Evolutionary conservation across 2,329 filamentous ascomycete species (phyloP).

Genomic region (Colletotrichum tropicale): DNA sequence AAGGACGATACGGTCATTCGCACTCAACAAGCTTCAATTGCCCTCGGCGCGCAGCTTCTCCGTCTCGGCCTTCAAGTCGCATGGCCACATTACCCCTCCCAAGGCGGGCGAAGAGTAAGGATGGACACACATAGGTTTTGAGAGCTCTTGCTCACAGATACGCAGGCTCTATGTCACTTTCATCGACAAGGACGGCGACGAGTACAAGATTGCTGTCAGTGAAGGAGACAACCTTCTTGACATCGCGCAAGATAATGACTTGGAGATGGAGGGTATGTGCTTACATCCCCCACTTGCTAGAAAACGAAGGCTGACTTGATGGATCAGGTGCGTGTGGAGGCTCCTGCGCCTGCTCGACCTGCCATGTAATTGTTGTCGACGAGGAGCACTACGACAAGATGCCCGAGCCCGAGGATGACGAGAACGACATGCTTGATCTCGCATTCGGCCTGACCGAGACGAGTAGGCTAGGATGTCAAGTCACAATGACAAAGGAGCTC

Average conservation of each 20-base stretch:
- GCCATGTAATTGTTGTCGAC: conserved; percentile 84
- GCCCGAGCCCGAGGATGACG: conserved; percentile 77
- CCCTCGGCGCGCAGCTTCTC: conserved; percentile 62
- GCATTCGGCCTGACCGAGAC: conserved; percentile 92
- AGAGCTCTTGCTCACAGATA: neutral
- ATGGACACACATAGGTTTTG: conserved; percentile 7
- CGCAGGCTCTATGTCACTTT: conserved; percentile 85
- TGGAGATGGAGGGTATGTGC: conserved; percentile 88
- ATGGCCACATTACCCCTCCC: conserved; percentile 83
- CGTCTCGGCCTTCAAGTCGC: conserved; percentile 60
- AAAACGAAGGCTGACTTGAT: neutral
- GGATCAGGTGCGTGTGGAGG: conserved; percentile 84
- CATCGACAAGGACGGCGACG: conserved; percentile 84
- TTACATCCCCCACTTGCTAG: rapidly evolving
- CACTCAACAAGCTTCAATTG: conserved; percentile 3
- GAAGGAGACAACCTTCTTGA: conserved; percentile 93
- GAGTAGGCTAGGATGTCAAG: conserved; percentile 83
- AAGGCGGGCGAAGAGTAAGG: conserved; percentile 92
- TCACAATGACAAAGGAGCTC: conserved; percentile 87
- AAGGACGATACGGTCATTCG: neutral
- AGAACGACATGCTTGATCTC: conserved; percentile 90
- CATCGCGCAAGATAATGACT: conserved; percentile 90
- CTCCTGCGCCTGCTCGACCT: conserved; percentile 91
- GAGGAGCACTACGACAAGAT: conserved; percentile 79
- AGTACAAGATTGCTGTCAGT: conserved; percentile 78